Evolutionary conservation across 176 grass and related monocot genomes (phyloP).

Genomic region (Microstegium vimineum): DNA sequence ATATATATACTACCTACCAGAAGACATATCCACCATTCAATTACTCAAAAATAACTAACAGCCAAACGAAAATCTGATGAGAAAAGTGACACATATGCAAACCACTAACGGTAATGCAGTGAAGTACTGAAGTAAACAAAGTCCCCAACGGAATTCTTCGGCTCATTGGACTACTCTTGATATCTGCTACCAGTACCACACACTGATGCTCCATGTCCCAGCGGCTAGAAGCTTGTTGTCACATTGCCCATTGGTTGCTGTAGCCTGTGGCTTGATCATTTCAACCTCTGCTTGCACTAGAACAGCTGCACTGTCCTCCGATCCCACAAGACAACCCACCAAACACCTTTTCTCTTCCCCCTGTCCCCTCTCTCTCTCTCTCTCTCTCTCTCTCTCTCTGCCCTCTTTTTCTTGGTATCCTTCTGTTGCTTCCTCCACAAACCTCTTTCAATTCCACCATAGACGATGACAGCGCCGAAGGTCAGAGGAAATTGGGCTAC

Average conservation of each 20-base stretch:
- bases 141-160: neutral
- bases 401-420: neutral
- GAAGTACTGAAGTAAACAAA: neutral
- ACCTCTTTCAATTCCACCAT: slow-evolving; percentile 24
- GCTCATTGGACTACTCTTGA: neutral
- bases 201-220: neutral
- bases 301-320: slow-evolving; percentile 26
- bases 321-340: slow-evolving; percentile 38
- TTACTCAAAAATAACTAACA: neutral
- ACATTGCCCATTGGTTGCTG: slow-evolving; percentile 12
- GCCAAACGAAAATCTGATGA: neutral
- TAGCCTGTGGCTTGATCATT: slow-evolving; percentile 34
- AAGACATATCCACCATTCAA: neutral
- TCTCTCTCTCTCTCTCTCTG: neutral
- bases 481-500: slow-evolving; percentile 10
- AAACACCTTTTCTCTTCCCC: slow-evolving; percentile 33
- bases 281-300: slow-evolving; percentile 26
- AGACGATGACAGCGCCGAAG: neutral
- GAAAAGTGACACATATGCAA: neutral
- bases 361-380: no score
- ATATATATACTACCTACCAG: neutral
- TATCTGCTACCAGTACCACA: slow-evolving; percentile 5
- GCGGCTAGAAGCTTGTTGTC: neutral
- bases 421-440: slow-evolving; percentile 36
- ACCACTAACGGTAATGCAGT: neutral